A percentile compares a stretch with the other conserved stretches of the same genome.
phyloP scores from a whole-genome alignment of 2,329 filamentous ascomycete species.

The Ascochyta koolunga region DNA sequence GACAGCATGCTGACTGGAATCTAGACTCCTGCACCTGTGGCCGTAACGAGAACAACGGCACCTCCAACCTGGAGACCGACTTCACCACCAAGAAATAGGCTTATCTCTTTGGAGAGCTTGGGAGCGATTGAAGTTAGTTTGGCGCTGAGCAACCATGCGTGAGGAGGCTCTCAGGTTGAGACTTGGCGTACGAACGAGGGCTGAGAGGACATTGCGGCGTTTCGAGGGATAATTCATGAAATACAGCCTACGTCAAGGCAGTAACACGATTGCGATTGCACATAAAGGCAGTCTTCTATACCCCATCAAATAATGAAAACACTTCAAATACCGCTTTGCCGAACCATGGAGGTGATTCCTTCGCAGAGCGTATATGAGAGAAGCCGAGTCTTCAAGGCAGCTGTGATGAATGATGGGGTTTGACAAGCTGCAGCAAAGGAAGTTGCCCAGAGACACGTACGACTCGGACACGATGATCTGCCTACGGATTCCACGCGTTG shows the following conservation, averaged over 20 bases:
- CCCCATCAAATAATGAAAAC: neutral
- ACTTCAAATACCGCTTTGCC: neutral
- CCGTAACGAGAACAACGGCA: slow-evolving; percentile 68
- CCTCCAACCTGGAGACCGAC: slow-evolving; percentile 76
- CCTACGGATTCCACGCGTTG: neutral
- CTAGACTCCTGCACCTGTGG: slow-evolving; percentile 75
- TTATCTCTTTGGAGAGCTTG: neutral
- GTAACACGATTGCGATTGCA: neutral
- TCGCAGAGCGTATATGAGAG: no score
- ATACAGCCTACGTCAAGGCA: neutral
- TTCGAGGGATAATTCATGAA: neutral
- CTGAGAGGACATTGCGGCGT: slow-evolving; percentile 27
- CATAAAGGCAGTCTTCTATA: neutral
- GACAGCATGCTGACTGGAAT: slow-evolving; percentile 1
- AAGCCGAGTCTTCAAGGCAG: neutral
- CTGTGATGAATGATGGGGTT: neutral
- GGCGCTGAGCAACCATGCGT: neutral
- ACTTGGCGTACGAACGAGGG: slow-evolving; percentile 3
- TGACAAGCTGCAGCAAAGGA: neutral
- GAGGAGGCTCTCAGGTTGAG: neutral
- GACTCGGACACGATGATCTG: neutral
- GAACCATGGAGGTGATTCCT: neutral
- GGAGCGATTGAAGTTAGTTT: neutral
- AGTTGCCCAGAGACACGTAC: neutral
- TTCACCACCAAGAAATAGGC: slow-evolving; percentile 74